Evolutionary conservation across 768 basidiomycete genomes (phyloP), one percentile per base, ranked within the genome.

Genomic region (Strobilomyces confusus): DNA sequence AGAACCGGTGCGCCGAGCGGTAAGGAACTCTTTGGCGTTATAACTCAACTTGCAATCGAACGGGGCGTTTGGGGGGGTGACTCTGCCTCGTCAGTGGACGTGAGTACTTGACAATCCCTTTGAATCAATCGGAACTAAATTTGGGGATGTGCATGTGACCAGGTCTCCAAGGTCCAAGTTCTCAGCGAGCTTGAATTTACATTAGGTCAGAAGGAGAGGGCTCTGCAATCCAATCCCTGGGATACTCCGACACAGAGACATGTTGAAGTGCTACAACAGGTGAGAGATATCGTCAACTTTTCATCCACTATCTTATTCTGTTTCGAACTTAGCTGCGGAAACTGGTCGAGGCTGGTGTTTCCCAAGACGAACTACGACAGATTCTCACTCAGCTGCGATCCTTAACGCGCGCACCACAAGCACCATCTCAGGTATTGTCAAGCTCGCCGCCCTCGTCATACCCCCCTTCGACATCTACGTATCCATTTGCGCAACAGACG

Each of bases 41-140:
- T 81, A 3, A 80, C 89, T 19, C 94, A 98, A 67, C 73, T 83
- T 40, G 81, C 84, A 15, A 89, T 98, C 56, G 97, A 98, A 69
- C 79, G 84, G 19, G 85, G 86, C 33, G 81, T 92, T 30, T 92
- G 90, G 87, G 86, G 84, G 26, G 78, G 80, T 32, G 77, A 77
- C 45, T 75, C 75, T 15, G 60, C 73, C 22, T 69, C 68, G 45
- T 58, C 56, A 22, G 55, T 63, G 15, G 74, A 71, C 32, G 80
- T 80, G 62, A 60, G 79, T 73, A 40, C 40, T 22, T 44, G 29
- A 29, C 6, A 29, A 40, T 53, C 1, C 9, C 15, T 19, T 52
- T n/a, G 17, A 5, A 9, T 41, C 20, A 5, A 22, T 41, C 2
- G 8, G 22, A 19, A 44, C 46, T n/a, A 51, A 49, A 32, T 25